Percentiles rank a stretch among this genome's conserved stretches.
These are phyloP conservation scores for Auriscalpium microsporum DNA, from an alignment of 768 basidiomycete genomes.

Conservation along the genomic window DNA sequence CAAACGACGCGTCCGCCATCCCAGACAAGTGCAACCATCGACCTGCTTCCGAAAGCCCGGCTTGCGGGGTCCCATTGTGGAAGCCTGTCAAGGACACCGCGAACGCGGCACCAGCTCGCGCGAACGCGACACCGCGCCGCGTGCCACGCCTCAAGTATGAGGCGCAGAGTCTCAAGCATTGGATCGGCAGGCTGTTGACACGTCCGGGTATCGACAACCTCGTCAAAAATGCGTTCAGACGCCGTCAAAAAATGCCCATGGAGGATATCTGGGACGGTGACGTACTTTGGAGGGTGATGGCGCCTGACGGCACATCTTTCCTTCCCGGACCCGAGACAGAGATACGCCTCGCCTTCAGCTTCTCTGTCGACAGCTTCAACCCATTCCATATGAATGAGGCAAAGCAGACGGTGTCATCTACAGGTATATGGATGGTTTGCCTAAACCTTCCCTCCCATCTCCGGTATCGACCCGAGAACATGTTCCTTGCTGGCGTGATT, in stretches of 20 bases:
- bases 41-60: neutral
- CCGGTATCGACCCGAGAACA: conserved; percentile 12
- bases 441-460: conserved; percentile 15
- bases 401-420: conserved; percentile 4
- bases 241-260: neutral
- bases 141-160: conserved; percentile 1
- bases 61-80: neutral
- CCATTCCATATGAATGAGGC: conserved; percentile 4
- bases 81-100: neutral
- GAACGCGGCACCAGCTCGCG: neutral
- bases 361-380: conserved; percentile 5
- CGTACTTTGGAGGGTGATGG: neutral
- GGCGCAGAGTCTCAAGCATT: neutral
- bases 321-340: neutral
- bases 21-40: neutral
- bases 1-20: neutral
- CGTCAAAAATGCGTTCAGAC: neutral
- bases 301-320: neutral
- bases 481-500: conserved; percentile 14
- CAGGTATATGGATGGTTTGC: conserved; percentile 13
- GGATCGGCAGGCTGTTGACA: neutral
- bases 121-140: neutral
- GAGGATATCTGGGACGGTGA: conserved; percentile 2
- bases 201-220: neutral
- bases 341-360: neutral